Base-by-base conservation (phyloP, 768 basidiomycete genomes). In the Dendrothele bispora region DNA sequence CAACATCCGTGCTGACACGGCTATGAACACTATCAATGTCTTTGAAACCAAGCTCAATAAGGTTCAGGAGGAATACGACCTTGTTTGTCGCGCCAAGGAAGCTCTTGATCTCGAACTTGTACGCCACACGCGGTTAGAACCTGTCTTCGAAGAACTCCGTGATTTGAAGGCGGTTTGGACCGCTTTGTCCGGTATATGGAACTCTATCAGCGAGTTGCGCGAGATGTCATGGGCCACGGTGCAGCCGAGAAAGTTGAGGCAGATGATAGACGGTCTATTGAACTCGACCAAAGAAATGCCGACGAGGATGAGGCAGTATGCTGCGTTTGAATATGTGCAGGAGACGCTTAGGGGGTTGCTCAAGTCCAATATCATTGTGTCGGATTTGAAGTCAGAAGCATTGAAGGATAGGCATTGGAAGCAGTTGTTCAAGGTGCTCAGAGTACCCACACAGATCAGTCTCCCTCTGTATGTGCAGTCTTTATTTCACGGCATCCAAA, bases 101-200 rank as follows among this genome's bases (percentile, higher is more conserved):
- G 97, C 97, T 0, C 78, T 99, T 27, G 91, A 95, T 69, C 82
- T 99, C 48, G 97, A 97, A 59, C 77, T 93, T 59, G 84, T 81
- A 57, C 85, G 89, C 40, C 90, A 91, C 65, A 91, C 91, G 44
- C 89, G 95, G 43, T 75, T 99, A 30, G 88, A 93, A 44, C 95
- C 97, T 17, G 85, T 98, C 5, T 87, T 93, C 49, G 97, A 98
- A 63, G 97, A 99, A 65, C 66, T 99, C 39, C 85, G 88, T 48
- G 97, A 98, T 64, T 79, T 99, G 54, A 98, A 98, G 69, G 92
- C 92, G 2, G 97, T 99, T 24, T 99, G 97, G 97, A 98, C 93
- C 0, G 97, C 97, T 12, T 79, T 99, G 30, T 97, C 94, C 0
- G 97, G 97, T 1, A 89, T 98, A 41, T 98, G 95, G 95, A 86